Conservation (phyloP, 371 early-diverging fungal genomes). For the Parasitella parasitica region DNA sequence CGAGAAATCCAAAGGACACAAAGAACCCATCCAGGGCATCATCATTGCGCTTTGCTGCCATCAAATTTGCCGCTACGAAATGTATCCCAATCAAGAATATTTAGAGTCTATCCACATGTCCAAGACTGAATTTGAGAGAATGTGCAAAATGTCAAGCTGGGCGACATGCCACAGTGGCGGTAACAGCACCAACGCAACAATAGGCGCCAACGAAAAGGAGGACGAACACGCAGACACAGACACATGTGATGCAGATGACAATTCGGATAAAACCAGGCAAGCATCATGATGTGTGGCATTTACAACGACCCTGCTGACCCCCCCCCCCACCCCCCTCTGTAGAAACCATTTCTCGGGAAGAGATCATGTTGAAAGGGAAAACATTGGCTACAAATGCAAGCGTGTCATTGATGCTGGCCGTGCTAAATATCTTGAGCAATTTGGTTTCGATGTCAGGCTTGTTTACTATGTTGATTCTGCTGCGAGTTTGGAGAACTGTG, state of each 20-base stretch:
- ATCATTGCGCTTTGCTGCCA: conserved; percentile 92
- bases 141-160: conserved; percentile 74
- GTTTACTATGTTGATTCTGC: conserved; percentile 66
- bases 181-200: no score
- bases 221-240: conserved; percentile 43
- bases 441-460: conserved; percentile 60
- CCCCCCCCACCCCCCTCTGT: background rate
- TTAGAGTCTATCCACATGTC: conserved; percentile 53
- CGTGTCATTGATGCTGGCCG: conserved; percentile 73
- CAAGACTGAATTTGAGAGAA: conserved; percentile 55
- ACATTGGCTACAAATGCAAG: conserved; percentile 74
- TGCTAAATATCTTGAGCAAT: conserved; percentile 49
- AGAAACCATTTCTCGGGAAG: conserved; percentile 61
- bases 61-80: conserved; percentile 78
- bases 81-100: conserved; percentile 70
- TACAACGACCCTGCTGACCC: no score
- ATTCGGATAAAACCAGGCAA: conserved; percentile 44
- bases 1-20: conserved; percentile 30
- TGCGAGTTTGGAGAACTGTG: conserved; percentile 74
- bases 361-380: conserved; percentile 58
- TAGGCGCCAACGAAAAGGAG: no score
- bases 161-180: conserved; percentile 55
- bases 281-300: background rate
- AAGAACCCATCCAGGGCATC: conserved; percentile 63
- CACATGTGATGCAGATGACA: conserved; percentile 40